phyloP scores from a whole-genome alignment of 192 early-diverging fungal species.

The Oehlia diaphana region DNA sequence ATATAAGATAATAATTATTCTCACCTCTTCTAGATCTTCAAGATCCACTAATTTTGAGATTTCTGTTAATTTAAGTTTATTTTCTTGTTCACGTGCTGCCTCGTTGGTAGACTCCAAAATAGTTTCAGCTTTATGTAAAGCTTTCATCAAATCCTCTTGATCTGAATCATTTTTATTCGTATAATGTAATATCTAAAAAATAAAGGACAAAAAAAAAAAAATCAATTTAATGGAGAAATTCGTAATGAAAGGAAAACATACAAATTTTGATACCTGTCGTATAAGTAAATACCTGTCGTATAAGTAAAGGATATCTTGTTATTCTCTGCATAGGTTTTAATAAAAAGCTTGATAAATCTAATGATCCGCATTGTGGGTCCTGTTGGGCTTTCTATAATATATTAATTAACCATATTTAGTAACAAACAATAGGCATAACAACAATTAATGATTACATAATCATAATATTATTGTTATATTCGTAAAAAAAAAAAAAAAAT shows the following conservation, averaged over 20 bases:
- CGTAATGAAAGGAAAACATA: neutral
- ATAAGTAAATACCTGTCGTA: constrained; percentile 82
- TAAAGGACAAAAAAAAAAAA: neutral
- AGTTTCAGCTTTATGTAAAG: constrained; percentile 65
- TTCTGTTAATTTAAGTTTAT: constrained; percentile 56
- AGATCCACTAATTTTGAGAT: constrained; percentile 60
- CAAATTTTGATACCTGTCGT: constrained; percentile 53
- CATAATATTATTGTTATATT: neutral
- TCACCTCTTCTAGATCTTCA: constrained; percentile 48
- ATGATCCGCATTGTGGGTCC: constrained; percentile 61
- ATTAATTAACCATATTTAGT: neutral
- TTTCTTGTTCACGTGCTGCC: constrained; percentile 66
- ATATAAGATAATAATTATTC: neutral
- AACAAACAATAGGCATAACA: too few relatives aligned
- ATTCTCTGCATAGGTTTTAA: constrained; percentile 93
- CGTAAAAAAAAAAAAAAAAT: neutral
- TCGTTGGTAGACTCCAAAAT: constrained; percentile 84
- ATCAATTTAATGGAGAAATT: neutral
- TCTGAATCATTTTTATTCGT: constrained; percentile 81
- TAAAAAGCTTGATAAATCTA: constrained; percentile 79
- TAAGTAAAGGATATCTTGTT: constrained; percentile 87
- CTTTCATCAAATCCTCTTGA: constrained; percentile 61
- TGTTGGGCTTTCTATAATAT: constrained; percentile 50
- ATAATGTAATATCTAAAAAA: constrained; percentile 63
- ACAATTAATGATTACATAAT: constrained; percentile 4